A percentile compares a stretch with the other conserved stretches of the same genome.
Evolutionary conservation across 176 grass and related monocot genomes (phyloP).

Genomic region (Ensete glaucum): DNA sequence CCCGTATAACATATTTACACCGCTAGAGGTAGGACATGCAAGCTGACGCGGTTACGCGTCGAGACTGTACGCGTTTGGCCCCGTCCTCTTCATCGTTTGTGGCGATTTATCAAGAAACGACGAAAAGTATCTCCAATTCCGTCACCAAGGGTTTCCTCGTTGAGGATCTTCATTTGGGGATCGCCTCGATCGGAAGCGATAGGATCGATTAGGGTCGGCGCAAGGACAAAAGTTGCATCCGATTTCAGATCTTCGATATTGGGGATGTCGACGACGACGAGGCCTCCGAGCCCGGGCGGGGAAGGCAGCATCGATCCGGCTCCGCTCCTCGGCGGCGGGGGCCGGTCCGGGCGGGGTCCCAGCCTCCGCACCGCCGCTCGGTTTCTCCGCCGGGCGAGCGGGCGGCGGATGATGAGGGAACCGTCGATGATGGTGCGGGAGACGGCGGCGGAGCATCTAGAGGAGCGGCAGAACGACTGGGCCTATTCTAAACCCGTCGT

Average conservation of each 20-base stretch:
- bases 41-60: too few relatives aligned
- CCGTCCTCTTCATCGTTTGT: too few relatives aligned
- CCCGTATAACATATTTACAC: too few relatives aligned
- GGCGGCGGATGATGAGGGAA: conserved; percentile 11
- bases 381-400: conserved; percentile 14
- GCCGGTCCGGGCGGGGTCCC: not conserved
- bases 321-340: conserved; percentile 1
- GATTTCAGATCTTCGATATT: not conserved
- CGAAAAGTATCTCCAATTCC: not conserved
- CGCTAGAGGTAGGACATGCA: too few relatives aligned
- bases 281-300: not conserved
- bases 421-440: conserved; percentile 24
- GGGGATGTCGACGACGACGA: conserved; percentile 3
- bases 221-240: not conserved
- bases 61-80: too few relatives aligned
- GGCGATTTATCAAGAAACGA: too few relatives aligned
- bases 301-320: not conserved
- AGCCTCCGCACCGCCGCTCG: conserved; percentile 5
- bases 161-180: not conserved
- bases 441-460: conserved; percentile 19
- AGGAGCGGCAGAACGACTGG: conserved; percentile 25
- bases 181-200: not conserved
- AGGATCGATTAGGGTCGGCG: not conserved
- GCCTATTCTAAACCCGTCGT: conserved; percentile 19
- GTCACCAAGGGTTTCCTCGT: not conserved